Evolutionary conservation across 2,329 filamentous ascomycete species (phyloP).

Genomic region (Elsinoe perseae): DNA sequence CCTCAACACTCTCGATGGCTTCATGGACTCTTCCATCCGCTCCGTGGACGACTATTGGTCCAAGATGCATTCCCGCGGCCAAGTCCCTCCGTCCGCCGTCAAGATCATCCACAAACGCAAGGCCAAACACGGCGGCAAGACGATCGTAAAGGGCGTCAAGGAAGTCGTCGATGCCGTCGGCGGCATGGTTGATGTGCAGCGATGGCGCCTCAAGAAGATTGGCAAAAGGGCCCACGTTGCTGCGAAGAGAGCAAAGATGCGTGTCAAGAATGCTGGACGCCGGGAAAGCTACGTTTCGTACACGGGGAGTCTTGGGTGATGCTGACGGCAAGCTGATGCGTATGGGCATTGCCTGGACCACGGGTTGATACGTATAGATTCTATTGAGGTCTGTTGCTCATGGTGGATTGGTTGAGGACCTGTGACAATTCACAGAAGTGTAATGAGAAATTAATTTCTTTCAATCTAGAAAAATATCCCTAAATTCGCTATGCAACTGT

Average conservation of each 20-base stretch:
- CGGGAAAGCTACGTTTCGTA: constrained; percentile 14
- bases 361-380: not conserved
- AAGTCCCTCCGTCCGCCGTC: not conserved
- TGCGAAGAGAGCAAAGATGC: not conserved
- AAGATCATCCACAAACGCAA: constrained; percentile 6
- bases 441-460: constrained; percentile 10
- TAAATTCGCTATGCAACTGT: not conserved
- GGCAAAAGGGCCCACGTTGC: not conserved
- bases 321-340: too few relatives aligned
- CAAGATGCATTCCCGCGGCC: not conserved
- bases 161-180: constrained; percentile 4
- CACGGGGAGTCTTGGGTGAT: not conserved
- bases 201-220: not conserved
- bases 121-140: not conserved
- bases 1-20: not conserved
- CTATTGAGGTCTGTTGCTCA: not conserved
- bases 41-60: not conserved
- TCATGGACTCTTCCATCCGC: constrained; percentile 8
- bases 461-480: not conserved
- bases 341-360: not conserved
- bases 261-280: not conserved
- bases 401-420: not conserved
- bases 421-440: not conserved
- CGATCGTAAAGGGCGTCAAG: constrained; percentile 1
- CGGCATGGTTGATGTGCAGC: constrained; percentile 7